Conservation (phyloP, 2,329 filamentous ascomycete genomes). For the Pleomassaria siparia region DNA sequence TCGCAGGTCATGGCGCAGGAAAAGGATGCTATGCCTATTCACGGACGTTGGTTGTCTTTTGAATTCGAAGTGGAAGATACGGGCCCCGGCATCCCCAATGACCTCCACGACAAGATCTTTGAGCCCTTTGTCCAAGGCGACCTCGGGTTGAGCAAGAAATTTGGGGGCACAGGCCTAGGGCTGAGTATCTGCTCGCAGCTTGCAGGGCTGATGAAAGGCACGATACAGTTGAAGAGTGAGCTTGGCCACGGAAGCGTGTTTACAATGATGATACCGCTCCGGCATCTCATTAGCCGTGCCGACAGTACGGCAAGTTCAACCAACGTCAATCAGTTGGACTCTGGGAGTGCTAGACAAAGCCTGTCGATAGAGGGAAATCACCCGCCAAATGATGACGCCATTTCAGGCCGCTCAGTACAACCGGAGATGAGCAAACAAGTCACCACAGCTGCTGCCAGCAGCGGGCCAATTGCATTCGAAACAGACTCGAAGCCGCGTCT, state of each 20-base stretch:
- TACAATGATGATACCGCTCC: slow-evolving; percentile 78
- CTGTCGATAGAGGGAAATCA: slow-evolving; percentile 22
- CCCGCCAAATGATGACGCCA: slow-evolving; percentile 33
- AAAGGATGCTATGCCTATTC: slow-evolving; percentile 49
- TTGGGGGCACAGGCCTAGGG: slow-evolving; percentile 83
- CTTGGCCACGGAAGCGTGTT: slow-evolving; percentile 78
- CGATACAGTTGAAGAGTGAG: slow-evolving; percentile 70
- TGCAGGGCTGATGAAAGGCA: slow-evolving; percentile 79
- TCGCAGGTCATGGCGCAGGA: slow-evolving; percentile 40
- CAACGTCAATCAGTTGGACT: slow-evolving; percentile 28
- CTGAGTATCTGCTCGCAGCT: slow-evolving; percentile 88
- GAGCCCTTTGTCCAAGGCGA: slow-evolving; percentile 96
- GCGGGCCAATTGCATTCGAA: slow-evolving; percentile 49
- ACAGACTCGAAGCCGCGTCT: slow-evolving; percentile 73
- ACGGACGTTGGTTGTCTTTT: slow-evolving; percentile 70
- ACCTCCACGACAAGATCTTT: slow-evolving; percentile 81
- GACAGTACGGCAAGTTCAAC: slow-evolving; percentile 51
- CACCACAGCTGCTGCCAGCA: slow-evolving; percentile 14
- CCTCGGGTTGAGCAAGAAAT: slow-evolving; percentile 83
- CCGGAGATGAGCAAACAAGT: slow-evolving; percentile 28
- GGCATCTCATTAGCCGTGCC: slow-evolving; percentile 69
- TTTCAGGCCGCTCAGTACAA: slow-evolving; percentile 34
- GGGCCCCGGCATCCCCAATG: slow-evolving; percentile 78
- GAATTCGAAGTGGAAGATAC: slow-evolving; percentile 89
- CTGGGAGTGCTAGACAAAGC: slow-evolving; percentile 24